phyloP scores from a whole-genome alignment of 2,329 filamentous ascomycete species.

The Claviceps arundinis region DNA sequence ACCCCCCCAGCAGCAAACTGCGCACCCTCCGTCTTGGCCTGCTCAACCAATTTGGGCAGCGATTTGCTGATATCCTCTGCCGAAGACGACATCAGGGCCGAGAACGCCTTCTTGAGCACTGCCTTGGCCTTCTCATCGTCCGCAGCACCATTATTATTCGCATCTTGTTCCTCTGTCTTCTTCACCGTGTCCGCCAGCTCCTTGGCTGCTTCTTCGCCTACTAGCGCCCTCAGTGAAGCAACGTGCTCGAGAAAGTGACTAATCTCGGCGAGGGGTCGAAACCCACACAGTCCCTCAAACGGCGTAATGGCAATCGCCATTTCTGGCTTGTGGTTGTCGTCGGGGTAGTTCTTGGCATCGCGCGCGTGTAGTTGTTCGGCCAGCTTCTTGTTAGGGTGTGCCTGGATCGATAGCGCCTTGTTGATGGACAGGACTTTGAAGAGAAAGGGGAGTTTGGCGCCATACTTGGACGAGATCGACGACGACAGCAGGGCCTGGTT shows the following conservation, averaged over 20 bases:
- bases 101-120: slow-evolving; percentile 62
- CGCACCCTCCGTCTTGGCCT: slow-evolving; percentile 53
- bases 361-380: slow-evolving; percentile 76
- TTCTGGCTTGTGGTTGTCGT: slow-evolving; percentile 99
- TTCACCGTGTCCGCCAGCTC: slow-evolving; percentile 39
- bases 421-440: slow-evolving; percentile 96
- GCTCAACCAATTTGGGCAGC: slow-evolving; percentile 54
- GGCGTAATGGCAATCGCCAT: slow-evolving; percentile 97
- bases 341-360: slow-evolving; percentile 89
- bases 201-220: slow-evolving; percentile 50
- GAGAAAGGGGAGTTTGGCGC: slow-evolving; percentile 77
- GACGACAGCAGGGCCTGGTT: slow-evolving; percentile 71
- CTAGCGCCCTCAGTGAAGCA: slow-evolving; percentile 46
- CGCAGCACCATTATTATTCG: slow-evolving; percentile 10
- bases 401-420: slow-evolving; percentile 94
- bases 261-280: slow-evolving; percentile 78
- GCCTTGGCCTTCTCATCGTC: slow-evolving; percentile 47
- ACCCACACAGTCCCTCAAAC: slow-evolving; percentile 92
- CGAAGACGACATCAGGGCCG: slow-evolving; percentile 66
- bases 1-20: slow-evolving; percentile 66
- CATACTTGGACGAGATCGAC: slow-evolving; percentile 62
- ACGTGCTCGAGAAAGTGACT: slow-evolving; percentile 60
- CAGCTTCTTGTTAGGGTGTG: slow-evolving; percentile 85
- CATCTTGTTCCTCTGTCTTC: slow-evolving; percentile 9
- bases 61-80: slow-evolving; percentile 41